A percentile compares a stretch with the other conserved stretches of the same genome.
phyloP scores from a whole-genome alignment of 2,329 filamentous ascomycete species.

The Keithomyces neogunnii region DNA sequence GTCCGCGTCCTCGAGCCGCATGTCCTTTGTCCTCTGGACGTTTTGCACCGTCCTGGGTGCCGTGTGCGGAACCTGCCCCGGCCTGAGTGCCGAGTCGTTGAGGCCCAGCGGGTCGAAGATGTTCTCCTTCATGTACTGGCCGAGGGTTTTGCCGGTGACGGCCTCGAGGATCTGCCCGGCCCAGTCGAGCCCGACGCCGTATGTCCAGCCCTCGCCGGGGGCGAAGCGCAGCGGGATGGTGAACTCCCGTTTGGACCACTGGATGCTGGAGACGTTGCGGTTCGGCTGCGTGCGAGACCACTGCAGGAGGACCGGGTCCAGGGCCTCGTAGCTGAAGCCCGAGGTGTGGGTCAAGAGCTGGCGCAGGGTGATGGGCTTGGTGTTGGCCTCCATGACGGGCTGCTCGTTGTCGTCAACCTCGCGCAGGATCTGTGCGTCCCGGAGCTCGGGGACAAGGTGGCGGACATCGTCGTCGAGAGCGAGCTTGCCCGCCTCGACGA shows the following conservation, averaged over 20 bases:
- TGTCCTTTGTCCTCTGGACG: conserved; percentile 13
- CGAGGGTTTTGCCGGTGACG: conserved; percentile 26
- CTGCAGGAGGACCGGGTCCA: conserved; percentile 27
- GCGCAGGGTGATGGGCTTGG: conserved; percentile 29
- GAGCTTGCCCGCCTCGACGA: conserved; percentile 27
- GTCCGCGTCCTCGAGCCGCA: conserved; percentile 11
- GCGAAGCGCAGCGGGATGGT: conserved; percentile 33
- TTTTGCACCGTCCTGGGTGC: conserved; percentile 13
- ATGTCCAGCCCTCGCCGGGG: conserved; percentile 40
- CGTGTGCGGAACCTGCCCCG: conserved; percentile 17
- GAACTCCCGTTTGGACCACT: conserved; percentile 28
- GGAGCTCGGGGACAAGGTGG: conserved; percentile 24
- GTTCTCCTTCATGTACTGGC: conserved; percentile 26
- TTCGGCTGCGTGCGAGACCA: conserved; percentile 29
- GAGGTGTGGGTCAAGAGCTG: conserved; percentile 41
- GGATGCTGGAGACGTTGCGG: conserved; percentile 21
- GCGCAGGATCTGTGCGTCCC: conserved; percentile 23
- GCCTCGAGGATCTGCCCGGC: conserved; percentile 35
- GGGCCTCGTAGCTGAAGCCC: conserved; percentile 35
- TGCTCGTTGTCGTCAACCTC: conserved; percentile 26
- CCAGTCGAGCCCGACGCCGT: conserved; percentile 39
- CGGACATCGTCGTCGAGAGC: conserved; percentile 29
- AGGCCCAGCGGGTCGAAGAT: conserved; percentile 29
- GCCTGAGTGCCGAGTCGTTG: conserved; percentile 28
- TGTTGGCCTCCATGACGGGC: conserved; percentile 29